Percentiles rank a stretch among this genome's conserved stretches.
These are phyloP conservation scores for Talaromyces sp. DNA, from an alignment of 2,329 filamentous ascomycete species.

Conservation along the genomic window DNA sequence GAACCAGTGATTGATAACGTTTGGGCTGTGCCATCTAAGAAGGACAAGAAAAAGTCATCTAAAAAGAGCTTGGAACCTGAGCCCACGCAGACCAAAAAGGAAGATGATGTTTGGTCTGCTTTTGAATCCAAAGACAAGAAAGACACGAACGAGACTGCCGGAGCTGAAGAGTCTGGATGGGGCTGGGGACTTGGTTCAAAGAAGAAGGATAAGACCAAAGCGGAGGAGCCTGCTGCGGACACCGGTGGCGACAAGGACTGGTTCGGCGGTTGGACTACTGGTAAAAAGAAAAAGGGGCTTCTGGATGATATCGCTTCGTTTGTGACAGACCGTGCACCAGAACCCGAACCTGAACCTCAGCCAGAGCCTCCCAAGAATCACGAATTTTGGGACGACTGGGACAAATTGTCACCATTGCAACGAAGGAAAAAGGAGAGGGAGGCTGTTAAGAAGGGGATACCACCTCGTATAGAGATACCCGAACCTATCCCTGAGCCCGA, in stretches of 20 bases:
- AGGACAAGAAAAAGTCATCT: constrained; percentile 38
- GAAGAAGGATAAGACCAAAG: constrained; percentile 24
- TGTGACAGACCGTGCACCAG: constrained; percentile 14
- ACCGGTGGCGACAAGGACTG: constrained; percentile 27
- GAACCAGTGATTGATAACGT: constrained; percentile 16
- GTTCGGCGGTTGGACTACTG: constrained; percentile 23
- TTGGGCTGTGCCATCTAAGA: constrained; percentile 22
- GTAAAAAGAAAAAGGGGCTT: constrained; percentile 32
- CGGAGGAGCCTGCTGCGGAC: constrained; percentile 23
- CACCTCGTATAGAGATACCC: constrained; percentile 13
- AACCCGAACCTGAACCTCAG: constrained; percentile 20
- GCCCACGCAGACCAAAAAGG: constrained; percentile 12
- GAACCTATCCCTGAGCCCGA: constrained; percentile 18
- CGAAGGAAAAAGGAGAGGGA: constrained; percentile 14
- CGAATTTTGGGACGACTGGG: constrained; percentile 12
- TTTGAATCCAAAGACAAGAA: constrained; percentile 10
- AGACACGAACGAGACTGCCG: neutral
- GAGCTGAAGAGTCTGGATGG: constrained; percentile 24
- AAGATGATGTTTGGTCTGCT: constrained; percentile 14
- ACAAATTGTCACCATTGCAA: constrained; percentile 12
- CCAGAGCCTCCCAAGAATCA: constrained; percentile 10
- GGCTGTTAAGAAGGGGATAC: constrained; percentile 10
- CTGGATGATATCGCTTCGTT: neutral
- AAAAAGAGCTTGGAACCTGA: constrained; percentile 15
- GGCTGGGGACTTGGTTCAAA: constrained; percentile 21